Evolutionary conservation across 495 filamentous ascomycete genomes (phyloP).

Genomic region (Trichoderma orchidacearum): DNA sequence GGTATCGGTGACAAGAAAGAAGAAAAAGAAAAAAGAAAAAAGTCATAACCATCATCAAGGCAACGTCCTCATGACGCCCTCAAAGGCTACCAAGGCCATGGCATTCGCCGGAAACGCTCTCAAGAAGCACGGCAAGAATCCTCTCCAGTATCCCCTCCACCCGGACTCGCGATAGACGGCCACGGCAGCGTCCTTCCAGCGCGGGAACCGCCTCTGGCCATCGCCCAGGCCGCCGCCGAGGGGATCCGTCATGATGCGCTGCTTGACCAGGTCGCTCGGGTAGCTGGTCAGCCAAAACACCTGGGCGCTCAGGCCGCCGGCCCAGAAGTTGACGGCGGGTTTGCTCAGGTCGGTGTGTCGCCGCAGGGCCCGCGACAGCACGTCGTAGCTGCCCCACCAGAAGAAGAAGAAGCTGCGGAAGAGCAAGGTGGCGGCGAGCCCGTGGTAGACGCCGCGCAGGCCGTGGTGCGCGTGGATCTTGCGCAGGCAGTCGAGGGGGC

Average conservation of each 20-base stretch:
- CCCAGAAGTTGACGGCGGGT: constrained; percentile 90
- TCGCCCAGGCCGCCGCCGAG: constrained; percentile 58
- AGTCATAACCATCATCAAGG: constrained; percentile 16
- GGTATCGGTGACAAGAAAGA: no score
- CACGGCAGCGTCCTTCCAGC: constrained; percentile 70
- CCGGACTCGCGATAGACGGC: constrained; percentile 67
- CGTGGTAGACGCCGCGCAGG: constrained; percentile 68
- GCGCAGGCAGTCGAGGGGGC: constrained; percentile 67
- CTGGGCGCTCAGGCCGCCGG: constrained; percentile 82
- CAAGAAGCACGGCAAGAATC: constrained; percentile 85
- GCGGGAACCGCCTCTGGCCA: constrained; percentile 51
- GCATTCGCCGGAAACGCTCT: constrained; percentile 96
- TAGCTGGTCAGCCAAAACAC: constrained; percentile 89
- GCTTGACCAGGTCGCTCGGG: constrained; percentile 90
- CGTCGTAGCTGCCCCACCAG: constrained; percentile 91
- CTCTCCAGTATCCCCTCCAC: constrained; percentile 74
- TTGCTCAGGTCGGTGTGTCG: constrained; percentile 56
- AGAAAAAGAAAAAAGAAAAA: neutral
- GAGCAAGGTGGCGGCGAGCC: constrained; percentile 68
- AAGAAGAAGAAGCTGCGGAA: constrained; percentile 93
- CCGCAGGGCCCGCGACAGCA: constrained; percentile 56
- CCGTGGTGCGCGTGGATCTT: constrained; percentile 61
- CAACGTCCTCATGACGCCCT: constrained; percentile 75
- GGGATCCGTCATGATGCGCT: constrained; percentile 92
- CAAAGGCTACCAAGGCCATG: constrained; percentile 84